Percentiles rank a stretch among this genome's conserved stretches.
Conservation (phyloP, 768 basidiomycete species). For the Coprinopsis marcescibilis region DNA sequence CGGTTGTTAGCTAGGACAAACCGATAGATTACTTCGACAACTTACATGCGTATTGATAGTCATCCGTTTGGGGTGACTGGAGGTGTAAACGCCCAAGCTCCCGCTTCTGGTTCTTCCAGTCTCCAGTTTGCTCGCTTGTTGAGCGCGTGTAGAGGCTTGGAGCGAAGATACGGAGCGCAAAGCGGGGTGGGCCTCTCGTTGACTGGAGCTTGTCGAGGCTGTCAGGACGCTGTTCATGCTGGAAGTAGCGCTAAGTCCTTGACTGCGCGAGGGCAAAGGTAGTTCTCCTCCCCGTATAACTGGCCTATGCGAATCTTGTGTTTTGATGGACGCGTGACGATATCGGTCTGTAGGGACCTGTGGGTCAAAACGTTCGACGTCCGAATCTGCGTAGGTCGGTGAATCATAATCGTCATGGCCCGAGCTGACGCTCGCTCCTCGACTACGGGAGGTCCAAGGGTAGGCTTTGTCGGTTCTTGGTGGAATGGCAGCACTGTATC, state of each 20-base stretch:
- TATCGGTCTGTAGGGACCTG: constrained; percentile 34
- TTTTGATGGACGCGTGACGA: constrained; percentile 44
- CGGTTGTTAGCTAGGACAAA: not conserved
- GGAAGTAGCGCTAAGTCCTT: constrained; percentile 26
- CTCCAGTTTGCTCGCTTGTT: not conserved
- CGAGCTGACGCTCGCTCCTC: constrained; percentile 52
- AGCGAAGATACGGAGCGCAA: constrained; percentile 14
- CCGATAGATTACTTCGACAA: constrained; percentile 7
- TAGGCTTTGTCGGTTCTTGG: constrained; percentile 10
- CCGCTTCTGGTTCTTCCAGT: constrained; percentile 52
- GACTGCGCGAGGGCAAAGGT: constrained; percentile 52
- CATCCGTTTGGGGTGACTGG: constrained; percentile 25
- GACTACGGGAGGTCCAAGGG: constrained; percentile 39
- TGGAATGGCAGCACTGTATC: constrained; percentile 8
- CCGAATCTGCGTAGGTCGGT: constrained; percentile 37
- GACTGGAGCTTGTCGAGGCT: constrained; percentile 28
- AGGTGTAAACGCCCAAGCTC: constrained; percentile 45
- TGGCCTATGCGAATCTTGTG: constrained; percentile 35
- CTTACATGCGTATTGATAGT: constrained; percentile 32
- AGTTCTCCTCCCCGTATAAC: constrained; percentile 52
- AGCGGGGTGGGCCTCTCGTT: constrained; percentile 6
- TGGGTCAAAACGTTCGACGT: constrained; percentile 48
- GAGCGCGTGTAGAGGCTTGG: constrained; percentile 7
- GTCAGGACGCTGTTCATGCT: constrained; percentile 33
- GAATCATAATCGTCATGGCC: constrained; percentile 36